These are phyloP conservation scores for Hamamelis virginiana DNA, from an alignment of 164 flowering plant species.

Conservation along the genomic window DNA sequence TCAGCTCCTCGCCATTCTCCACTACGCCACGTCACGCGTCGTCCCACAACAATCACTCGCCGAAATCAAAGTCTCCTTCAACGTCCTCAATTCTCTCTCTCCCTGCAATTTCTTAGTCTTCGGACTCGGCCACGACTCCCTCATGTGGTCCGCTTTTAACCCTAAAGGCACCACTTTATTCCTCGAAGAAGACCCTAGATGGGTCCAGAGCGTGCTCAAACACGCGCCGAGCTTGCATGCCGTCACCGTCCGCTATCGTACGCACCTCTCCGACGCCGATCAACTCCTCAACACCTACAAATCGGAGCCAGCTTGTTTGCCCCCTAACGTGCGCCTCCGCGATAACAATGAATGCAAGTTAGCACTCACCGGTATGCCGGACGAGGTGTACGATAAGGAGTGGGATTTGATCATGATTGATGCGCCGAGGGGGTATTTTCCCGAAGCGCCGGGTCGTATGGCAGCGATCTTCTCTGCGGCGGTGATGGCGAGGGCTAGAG, in stretches of 20 bases:
- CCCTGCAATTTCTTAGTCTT: conserved; percentile 62
- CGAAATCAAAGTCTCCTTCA: conserved; percentile 40
- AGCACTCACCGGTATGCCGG: conserved; percentile 48
- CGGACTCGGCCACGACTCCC: conserved; percentile 57
- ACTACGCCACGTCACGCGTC: conserved; percentile 49
- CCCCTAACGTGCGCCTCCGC: conserved; percentile 19
- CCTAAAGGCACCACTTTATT: conserved; percentile 51
- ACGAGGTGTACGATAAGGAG: conserved; percentile 58
- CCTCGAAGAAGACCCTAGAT: conserved; percentile 72
- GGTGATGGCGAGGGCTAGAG: conserved; percentile 68
- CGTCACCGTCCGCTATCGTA: conserved; percentile 49
- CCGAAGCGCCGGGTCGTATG: conserved; percentile 82
- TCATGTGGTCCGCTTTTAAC: conserved; percentile 57
- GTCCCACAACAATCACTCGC: conserved; percentile 37
- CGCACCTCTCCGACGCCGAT: conserved; percentile 56
- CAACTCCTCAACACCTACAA: conserved; percentile 31
- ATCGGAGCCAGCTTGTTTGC: conserved; percentile 38
- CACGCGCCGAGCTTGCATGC: conserved; percentile 49
- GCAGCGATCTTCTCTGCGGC: conserved; percentile 70
- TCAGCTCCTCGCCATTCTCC: conserved; percentile 46
- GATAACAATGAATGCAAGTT: conserved; percentile 52
- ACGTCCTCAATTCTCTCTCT: conserved; percentile 26
- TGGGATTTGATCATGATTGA: conserved; percentile 93
- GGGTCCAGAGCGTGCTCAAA: conserved; percentile 55
- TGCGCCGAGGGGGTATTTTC: conserved; percentile 69